Base-by-base conservation (phyloP, 805 yeast species). In the Komagataella phaffii region DNA sequence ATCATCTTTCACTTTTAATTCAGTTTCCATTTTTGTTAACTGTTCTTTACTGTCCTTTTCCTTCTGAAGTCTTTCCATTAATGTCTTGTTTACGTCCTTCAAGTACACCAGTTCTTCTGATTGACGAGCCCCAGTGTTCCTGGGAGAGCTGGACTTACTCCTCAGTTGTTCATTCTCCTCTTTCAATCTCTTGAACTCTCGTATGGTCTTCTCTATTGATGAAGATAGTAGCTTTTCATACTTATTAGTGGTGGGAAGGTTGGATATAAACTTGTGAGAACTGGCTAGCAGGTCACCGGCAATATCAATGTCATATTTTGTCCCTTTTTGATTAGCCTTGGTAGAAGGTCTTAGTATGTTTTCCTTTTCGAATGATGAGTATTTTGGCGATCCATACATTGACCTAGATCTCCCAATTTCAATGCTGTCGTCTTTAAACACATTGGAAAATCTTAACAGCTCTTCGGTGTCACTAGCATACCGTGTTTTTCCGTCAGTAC, bases 391-490 rank as follows among this genome's bases (percentile, higher is more conserved):
- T 10, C 8, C 12, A 17, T 44, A 17, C 19, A 18, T 44, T 12
- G 19, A 17, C 18, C 47, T 44, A n/a, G 59, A 56, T 44, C 68
- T 56, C 3, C 65, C 66, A 19, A 60, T 12, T 50, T 64, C 68
- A 47, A 63, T 58, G 4, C 62, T 59, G 46, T 54, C 57, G 17
- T 44, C 46, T 19, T 18, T 18, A 6, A 44, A 46, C 53, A 14
- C 19, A 24, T 18, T 24, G 14, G 24, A 58, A 17, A 47, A 17
- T 12, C 47, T 40, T 24, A 49, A 50, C n/a, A 48, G 44, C 45
- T 51, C 52, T 24, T 46, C 49, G 45, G 47, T 50, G 23, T 30
- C 40, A 30, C 40, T 30, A 5, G n/a, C 10, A 30, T 12, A 30
- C 43, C 46, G 30, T 14, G 23, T 17, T 17, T 7, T 48, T 7